A percentile compares a stretch with the other conserved stretches of the same genome.
Conservation (phyloP, 2,329 filamentous ascomycete genomes). For the Exserohilum turcica region DNA sequence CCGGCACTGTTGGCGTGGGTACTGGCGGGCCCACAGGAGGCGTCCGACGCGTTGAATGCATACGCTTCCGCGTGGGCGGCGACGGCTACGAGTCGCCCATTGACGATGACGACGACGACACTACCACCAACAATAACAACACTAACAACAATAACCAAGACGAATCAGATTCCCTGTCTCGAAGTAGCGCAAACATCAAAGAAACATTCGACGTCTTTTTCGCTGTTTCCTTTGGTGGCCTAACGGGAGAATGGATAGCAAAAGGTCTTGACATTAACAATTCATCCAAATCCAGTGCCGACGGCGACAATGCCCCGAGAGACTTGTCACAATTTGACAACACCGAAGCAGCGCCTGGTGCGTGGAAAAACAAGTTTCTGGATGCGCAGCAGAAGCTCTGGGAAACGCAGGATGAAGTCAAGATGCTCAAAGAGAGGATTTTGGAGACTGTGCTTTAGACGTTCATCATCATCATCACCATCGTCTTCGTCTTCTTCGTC, state of each 20-base stretch:
- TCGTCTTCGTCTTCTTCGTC: background rate
- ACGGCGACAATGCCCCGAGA: background rate
- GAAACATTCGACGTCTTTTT: constrained; percentile 55
- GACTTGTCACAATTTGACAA: constrained; percentile 13
- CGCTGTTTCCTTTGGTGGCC: constrained; percentile 48
- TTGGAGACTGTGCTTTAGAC: constrained; percentile 46
- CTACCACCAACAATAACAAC: no score
- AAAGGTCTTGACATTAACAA: constrained; percentile 41
- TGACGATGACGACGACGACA: constrained; percentile 48
- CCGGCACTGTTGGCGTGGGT: constrained; percentile 45
- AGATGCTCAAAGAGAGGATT: constrained; percentile 44
- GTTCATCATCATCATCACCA: no score
- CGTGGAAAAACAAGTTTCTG: constrained; percentile 44
- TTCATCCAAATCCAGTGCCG: background rate
- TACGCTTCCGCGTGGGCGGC: constrained; percentile 49
- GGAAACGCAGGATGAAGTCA: constrained; percentile 44
- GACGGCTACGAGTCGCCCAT: constrained; percentile 50
- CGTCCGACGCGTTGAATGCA: constrained; percentile 49
- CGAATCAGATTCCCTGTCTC: constrained; percentile 1
- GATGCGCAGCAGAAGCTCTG: constrained; percentile 43
- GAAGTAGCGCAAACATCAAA: constrained; percentile 29
- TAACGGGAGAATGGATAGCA: constrained; percentile 51
- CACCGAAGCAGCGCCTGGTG: constrained; percentile 22
- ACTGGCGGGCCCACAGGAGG: constrained; percentile 38
- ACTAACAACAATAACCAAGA: background rate